Conservation (phyloP, 768 basidiomycete genomes). For the Trametes cinnabarina region DNA sequence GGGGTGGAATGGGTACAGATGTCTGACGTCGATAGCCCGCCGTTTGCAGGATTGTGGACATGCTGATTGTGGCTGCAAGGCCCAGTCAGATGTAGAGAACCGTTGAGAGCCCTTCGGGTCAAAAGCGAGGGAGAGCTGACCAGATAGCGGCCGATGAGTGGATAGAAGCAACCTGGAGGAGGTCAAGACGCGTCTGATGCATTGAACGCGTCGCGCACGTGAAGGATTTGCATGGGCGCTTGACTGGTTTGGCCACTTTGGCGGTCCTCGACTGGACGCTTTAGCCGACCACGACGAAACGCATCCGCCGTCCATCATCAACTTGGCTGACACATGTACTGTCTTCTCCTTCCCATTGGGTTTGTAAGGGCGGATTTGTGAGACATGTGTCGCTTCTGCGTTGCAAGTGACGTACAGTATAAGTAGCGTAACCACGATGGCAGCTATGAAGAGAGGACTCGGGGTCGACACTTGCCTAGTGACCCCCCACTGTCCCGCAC, state of each 20-base stretch:
- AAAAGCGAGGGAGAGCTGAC: background rate
- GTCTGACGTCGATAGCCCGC: slow-evolving; percentile 15
- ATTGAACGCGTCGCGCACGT: slow-evolving; percentile 20
- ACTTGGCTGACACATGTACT: background rate
- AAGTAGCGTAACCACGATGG: no score
- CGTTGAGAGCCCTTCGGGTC: no score
- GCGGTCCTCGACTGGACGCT: slow-evolving; percentile 9
- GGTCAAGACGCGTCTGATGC: no score
- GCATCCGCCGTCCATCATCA: background rate
- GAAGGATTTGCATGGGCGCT: slow-evolving; percentile 7
- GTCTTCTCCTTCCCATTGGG: background rate
- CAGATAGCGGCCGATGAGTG: background rate
- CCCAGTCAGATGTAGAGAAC: no score
- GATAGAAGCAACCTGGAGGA: background rate
- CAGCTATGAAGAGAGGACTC: no score
- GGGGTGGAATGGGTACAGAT: slow-evolving; percentile 36
- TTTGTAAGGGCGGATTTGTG: background rate
- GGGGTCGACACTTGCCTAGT: no score
- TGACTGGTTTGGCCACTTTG: background rate
- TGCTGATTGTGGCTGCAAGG: background rate
- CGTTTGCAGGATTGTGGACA: background rate
- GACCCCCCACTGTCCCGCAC: no score
- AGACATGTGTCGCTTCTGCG: background rate
- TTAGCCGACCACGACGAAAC: background rate
- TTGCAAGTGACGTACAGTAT: no score